These are phyloP conservation scores for Trametes coccinea DNA, from an alignment of 768 basidiomycete genomes.

Conservation along the genomic window DNA sequence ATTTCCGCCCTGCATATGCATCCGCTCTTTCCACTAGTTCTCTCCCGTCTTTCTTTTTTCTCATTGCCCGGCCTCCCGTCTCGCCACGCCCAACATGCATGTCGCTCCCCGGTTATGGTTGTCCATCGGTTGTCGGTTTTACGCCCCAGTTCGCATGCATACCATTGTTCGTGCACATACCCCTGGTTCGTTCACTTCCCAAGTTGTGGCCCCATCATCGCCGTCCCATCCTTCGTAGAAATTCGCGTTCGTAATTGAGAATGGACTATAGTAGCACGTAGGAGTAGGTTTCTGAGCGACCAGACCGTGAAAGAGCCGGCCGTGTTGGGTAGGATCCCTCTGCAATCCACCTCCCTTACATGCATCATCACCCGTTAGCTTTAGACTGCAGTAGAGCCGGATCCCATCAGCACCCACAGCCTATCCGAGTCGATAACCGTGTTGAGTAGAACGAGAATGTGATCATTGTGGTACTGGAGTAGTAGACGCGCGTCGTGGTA, in stretches of 20 bases:
- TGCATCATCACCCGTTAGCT: background rate
- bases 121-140: slow-evolving; percentile 7
- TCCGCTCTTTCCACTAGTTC: background rate
- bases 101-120: slow-evolving; percentile 3
- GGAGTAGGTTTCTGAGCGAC: background rate
- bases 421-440: too few species aligned
- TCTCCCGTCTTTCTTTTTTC: background rate
- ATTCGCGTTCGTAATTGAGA: background rate
- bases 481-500: too few species aligned
- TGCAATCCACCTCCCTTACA: background rate
- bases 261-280: background rate
- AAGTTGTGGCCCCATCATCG: background rate
- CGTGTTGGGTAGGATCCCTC: background rate
- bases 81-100: background rate
- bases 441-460: too few species aligned
- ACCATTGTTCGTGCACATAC: slow-evolving; percentile 21
- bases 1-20: slow-evolving; percentile 2
- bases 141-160: slow-evolving; percentile 14
- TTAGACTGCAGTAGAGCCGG: background rate
- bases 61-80: background rate
- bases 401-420: background rate
- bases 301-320: background rate
- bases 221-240: slow-evolving; percentile 13
- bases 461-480: too few species aligned
- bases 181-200: background rate